Percentiles rank a stretch among this genome's conserved stretches.
These are phyloP conservation scores for Aspergillus fijiensis DNA, from an alignment of 2,329 filamentous ascomycete genomes.

Conservation along the genomic window DNA sequence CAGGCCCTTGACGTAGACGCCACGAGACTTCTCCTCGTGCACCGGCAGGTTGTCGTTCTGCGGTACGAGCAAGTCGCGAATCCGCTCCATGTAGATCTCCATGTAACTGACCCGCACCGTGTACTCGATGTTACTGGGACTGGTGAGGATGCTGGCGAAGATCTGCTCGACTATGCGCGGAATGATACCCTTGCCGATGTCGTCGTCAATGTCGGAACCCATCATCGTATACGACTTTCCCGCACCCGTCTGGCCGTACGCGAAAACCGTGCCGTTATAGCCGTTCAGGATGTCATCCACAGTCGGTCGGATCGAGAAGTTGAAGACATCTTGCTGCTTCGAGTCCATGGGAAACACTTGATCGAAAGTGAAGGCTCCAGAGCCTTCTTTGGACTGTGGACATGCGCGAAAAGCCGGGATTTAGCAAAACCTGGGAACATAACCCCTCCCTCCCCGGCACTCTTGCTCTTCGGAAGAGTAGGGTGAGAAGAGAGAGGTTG, in stretches of 20 bases:
- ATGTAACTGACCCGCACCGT: constrained; percentile 99
- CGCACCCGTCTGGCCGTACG: constrained; percentile 95
- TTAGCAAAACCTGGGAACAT: neutral
- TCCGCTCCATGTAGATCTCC: constrained; percentile 99
- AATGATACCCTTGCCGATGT: constrained; percentile 85
- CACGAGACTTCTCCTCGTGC: constrained; percentile 96
- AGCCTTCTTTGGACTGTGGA: constrained; percentile 72
- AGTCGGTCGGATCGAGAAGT: constrained; percentile 93
- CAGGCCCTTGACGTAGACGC: constrained; percentile 94
- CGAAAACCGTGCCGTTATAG: constrained; percentile 98
- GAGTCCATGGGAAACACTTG: constrained; percentile 95
- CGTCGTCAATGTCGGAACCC: constrained; percentile 90
- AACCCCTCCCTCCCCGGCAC: neutral
- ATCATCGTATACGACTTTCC: constrained; percentile 99
- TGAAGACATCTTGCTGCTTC: constrained; percentile 89
- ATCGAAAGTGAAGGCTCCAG: constrained; percentile 92
- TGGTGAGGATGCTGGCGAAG: constrained; percentile 89
- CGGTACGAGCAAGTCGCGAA: constrained; percentile 86
- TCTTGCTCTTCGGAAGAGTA: neutral
- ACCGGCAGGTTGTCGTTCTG: constrained; percentile 95
- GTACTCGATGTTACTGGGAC: constrained; percentile 92
- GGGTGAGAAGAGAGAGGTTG: too few relatives aligned
- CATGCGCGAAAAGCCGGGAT: constrained; percentile 13
- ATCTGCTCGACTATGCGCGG: constrained; percentile 97
- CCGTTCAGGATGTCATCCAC: constrained; percentile 98